Percentiles rank a stretch among this genome's conserved stretches.
These are phyloP conservation scores for Triadica sebifera DNA, from an alignment of 345 rosid genomes.

Conservation along the genomic window DNA sequence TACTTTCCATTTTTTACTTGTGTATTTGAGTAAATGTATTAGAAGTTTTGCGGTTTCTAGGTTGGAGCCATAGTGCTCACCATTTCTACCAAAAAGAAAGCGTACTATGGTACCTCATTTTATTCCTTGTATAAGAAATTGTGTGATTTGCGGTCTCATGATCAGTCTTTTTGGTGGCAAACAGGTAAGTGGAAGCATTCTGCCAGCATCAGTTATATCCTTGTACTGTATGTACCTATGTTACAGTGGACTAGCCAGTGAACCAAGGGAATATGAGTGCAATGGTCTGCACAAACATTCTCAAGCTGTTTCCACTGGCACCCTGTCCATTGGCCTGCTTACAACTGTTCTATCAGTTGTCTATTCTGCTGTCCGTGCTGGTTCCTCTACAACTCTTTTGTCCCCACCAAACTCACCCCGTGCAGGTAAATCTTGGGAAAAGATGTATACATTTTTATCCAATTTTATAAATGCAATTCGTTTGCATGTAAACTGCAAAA, in stretches of 20 bases:
- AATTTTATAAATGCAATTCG: background rate
- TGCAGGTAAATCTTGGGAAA: conserved; percentile 48
- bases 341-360: conserved; percentile 92
- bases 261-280: conserved; percentile 90
- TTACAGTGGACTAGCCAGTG: conserved; percentile 95
- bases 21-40: background rate
- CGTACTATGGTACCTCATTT: background rate
- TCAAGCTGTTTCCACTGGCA: conserved; percentile 83
- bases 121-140: background rate
- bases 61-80: background rate
- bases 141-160: background rate
- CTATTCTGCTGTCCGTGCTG: conserved; percentile 98
- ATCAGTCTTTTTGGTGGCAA: conserved; percentile 16
- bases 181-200: conserved; percentile 90
- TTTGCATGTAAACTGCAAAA: background rate
- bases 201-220: conserved; percentile 92
- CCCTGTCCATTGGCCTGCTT: conserved; percentile 77
- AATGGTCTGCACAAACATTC: conserved; percentile 94
- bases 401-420: conserved; percentile 91
- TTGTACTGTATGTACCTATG: conserved; percentile 94
- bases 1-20: background rate
- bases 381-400: conserved; percentile 86
- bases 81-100: background rate
- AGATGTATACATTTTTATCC: background rate
- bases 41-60: background rate